These are phyloP conservation scores for Plasmodium coatneyi DNA, from an alignment of 169 alveolate genomes.

Conservation along the genomic window DNA sequence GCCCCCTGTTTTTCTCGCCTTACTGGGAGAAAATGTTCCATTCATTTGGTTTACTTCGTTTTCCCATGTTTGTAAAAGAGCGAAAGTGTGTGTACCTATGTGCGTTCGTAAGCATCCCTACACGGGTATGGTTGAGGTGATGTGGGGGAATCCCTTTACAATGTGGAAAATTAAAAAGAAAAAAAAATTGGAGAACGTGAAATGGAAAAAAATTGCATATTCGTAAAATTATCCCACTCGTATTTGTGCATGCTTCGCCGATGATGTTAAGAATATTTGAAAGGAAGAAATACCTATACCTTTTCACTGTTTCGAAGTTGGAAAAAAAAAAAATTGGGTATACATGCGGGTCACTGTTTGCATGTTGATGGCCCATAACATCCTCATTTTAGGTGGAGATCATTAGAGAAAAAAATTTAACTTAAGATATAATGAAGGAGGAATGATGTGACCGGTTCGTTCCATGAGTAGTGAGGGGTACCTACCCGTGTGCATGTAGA, in stretches of 20 bases:
- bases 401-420: not conserved
- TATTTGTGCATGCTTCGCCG: not conserved
- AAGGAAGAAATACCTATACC: not conserved
- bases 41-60: not conserved
- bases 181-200: not conserved
- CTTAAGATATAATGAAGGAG: not conserved
- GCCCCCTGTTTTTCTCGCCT: not conserved
- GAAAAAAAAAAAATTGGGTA: not conserved
- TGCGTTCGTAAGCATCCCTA: not conserved
- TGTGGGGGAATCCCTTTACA: not conserved
- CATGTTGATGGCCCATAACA: not conserved
- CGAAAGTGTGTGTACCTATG: not conserved
- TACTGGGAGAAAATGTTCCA: not conserved
- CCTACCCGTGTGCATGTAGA: not conserved
- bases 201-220: not conserved
- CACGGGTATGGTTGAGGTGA: not conserved
- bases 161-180: not conserved
- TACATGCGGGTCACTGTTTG: not conserved
- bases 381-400: not conserved
- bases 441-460: not conserved
- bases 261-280: not conserved
- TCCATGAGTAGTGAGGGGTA: not conserved
- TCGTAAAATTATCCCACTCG: not conserved
- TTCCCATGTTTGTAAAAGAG: not conserved
- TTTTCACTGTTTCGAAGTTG: not conserved